Evolutionary conservation across 768 basidiomycete genomes (phyloP).

Genomic region (Boletellus sp.): DNA sequence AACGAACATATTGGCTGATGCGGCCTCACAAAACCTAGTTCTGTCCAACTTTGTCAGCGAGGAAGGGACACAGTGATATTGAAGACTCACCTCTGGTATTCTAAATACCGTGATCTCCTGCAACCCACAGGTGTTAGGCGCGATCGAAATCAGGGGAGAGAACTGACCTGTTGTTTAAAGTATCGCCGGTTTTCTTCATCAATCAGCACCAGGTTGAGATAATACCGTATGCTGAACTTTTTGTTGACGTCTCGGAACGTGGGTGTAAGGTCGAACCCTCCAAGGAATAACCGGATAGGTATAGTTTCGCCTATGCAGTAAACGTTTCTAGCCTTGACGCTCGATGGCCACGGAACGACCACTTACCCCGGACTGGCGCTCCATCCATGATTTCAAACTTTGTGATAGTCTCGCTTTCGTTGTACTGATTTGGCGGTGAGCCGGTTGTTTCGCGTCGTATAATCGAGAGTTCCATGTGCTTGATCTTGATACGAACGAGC

Average conservation of each 20-base stretch:
- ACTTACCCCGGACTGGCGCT: constrained; percentile 87
- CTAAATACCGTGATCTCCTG: constrained; percentile 88
- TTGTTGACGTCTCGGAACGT: constrained; percentile 99
- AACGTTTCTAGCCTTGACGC: background rate
- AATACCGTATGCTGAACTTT: constrained; percentile 96
- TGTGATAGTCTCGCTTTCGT: constrained; percentile 97
- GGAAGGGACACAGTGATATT: background rate
- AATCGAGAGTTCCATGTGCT: constrained; percentile 98
- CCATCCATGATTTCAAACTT: constrained; percentile 99
- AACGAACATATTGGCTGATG: background rate
- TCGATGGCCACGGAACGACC: background rate
- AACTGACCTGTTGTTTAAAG: constrained; percentile 88
- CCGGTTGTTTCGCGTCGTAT: constrained; percentile 97
- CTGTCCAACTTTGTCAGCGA: constrained; percentile 20
- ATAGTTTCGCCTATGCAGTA: constrained; percentile 84
- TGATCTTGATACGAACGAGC: constrained; percentile 98
- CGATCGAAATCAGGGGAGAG: background rate
- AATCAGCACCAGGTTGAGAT: constrained; percentile 94
- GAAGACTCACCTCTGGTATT: constrained; percentile 70
- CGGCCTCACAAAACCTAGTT: constrained; percentile 29
- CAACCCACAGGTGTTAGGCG: constrained; percentile 1
- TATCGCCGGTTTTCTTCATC: constrained; percentile 98
- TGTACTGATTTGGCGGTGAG: constrained; percentile 97
- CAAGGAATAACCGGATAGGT: constrained; percentile 95
- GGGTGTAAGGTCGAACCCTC: constrained; percentile 96